Percentiles rank a stretch among this genome's conserved stretches.
Evolutionary conservation across 1,139 yeast genomes (phyloP).

Genomic region (Martiniozyma asiatica): DNA sequence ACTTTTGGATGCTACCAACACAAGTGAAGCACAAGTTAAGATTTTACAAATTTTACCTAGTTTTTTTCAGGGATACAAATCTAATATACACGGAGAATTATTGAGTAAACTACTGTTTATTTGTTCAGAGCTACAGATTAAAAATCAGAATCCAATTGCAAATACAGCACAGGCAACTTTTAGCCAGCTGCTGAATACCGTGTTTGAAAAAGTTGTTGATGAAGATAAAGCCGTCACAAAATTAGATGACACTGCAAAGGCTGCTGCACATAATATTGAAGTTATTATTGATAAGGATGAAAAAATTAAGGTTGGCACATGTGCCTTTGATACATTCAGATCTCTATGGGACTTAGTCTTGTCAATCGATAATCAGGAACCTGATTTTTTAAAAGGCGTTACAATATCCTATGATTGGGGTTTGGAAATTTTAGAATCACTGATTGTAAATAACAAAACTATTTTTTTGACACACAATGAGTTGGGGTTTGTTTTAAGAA

Average conservation of each 20-base stretch:
- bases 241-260: conserved; percentile 9
- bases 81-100: conserved; percentile 40
- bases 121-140: conserved; percentile 60
- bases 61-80: conserved; percentile 52
- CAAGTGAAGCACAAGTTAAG: conserved; percentile 74
- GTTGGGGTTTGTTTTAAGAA: conserved; percentile 51
- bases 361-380: conserved; percentile 47
- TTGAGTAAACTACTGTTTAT: conserved; percentile 52
- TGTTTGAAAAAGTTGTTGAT: conserved; percentile 52
- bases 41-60: conserved; percentile 79
- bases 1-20: conserved; percentile 62
- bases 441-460: conserved; percentile 40
- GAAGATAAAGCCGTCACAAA: conserved; percentile 22
- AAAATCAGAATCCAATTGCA: conserved; percentile 63
- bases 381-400: conserved; percentile 39
- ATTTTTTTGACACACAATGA: conserved; percentile 53
- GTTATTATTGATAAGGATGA: conserved; percentile 34
- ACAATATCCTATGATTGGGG: conserved; percentile 57
- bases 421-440: conserved; percentile 68
- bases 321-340: conserved; percentile 57
- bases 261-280: conserved; percentile 13
- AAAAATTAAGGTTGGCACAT: conserved; percentile 32
- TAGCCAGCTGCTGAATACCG: conserved; percentile 67
- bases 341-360: conserved; percentile 64
- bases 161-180: conserved; percentile 91